Evolutionary conservation across 345 rosid species (phyloP), one percentile per base, ranked within the genome.

Genomic region (Gossypium anomalum): DNA sequence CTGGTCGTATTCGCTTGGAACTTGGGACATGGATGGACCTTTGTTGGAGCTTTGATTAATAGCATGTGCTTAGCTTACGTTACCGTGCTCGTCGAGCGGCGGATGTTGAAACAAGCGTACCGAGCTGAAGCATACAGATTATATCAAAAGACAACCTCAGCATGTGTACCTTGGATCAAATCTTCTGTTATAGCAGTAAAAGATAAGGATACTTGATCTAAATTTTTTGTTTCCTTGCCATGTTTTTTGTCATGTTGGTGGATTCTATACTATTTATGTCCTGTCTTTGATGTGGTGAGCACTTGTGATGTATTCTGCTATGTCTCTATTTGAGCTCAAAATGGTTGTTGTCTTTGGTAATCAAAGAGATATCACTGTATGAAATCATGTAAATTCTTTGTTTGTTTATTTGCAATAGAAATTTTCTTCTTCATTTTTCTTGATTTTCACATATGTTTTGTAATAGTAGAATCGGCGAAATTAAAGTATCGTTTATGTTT

Each of bases 111-210:
- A 75, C 88, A 86, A 80, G 88, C 86, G 61, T 81, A 85, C 79
- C 87, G 99, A 86, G 90, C 92, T 68, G 94, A 91, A 80, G 92
- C 96, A 20, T 95, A 93, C 75, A 80, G 89, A 85, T 73, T 79
- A 14, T 95, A 95, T 78, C 99, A 93, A 88, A 93, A 88, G 87
- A 88, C 91, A 43, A 93, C 97, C 43, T 93, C 98, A 0, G 98
- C 85, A 19, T 95, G 98, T 87, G 80, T 93, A 61, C 98, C 99
- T 70, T 95, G 99, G 99, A 90, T 95, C 86, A 91, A 83, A 74
- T 83, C 87, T 71, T 80, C 83, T n/a, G 75, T 76, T 44, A 49
- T 51, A 47, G 38, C 49, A 45, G 81, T 78, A 66, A 86, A 88
- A 79, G 82, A 88, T 41, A 90, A 90, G 85, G 77, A 76, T 79